These are phyloP conservation scores for Rhododendron henanense DNA, from an alignment of 148 eudicot species.

Conservation along the genomic window DNA sequence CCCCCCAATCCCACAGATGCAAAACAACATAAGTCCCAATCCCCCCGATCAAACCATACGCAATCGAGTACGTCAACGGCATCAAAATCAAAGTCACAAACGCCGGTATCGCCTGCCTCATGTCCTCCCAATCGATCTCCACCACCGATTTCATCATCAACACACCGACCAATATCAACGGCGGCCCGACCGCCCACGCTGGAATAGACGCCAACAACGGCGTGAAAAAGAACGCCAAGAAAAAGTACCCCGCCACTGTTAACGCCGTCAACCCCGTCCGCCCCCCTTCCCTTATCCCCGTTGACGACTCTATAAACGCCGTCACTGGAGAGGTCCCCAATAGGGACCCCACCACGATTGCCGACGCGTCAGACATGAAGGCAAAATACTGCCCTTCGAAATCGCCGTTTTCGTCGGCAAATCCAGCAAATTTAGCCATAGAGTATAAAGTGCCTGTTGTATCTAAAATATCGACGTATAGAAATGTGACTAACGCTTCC, in stretches of 20 bases:
- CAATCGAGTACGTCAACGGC: conserved; percentile 81
- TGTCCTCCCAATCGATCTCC: conserved; percentile 76
- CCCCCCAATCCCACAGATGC: conserved; percentile 75
- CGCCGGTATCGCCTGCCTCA: conserved; percentile 83
- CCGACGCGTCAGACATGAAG: conserved; percentile 77
- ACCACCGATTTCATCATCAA: conserved; percentile 79
- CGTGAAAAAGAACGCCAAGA: conserved; percentile 69
- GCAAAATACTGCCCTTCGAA: conserved; percentile 91
- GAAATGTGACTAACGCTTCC: conserved; percentile 73
- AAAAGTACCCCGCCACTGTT: conserved; percentile 57
- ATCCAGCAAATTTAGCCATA: conserved; percentile 88
- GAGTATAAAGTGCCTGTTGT: conserved; percentile 80
- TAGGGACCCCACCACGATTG: conserved; percentile 75
- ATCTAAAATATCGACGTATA: conserved; percentile 84
- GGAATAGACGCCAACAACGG: conserved; percentile 82
- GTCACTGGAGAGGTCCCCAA: conserved; percentile 92
- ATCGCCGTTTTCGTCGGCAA: conserved; percentile 53
- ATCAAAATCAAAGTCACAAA: conserved; percentile 65
- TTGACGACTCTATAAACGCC: conserved; percentile 71
- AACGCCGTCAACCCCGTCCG: conserved; percentile 74
- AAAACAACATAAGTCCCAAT: conserved; percentile 77
- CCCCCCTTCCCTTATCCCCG: conserved; percentile 70
- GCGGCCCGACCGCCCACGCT: conserved; percentile 92
- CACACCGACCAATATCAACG: conserved; percentile 74
- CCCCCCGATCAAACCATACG: conserved; percentile 92